These are phyloP conservation scores for Microsporum canis DNA, from an alignment of 2,329 filamentous ascomycete species.

Conservation along the genomic window DNA sequence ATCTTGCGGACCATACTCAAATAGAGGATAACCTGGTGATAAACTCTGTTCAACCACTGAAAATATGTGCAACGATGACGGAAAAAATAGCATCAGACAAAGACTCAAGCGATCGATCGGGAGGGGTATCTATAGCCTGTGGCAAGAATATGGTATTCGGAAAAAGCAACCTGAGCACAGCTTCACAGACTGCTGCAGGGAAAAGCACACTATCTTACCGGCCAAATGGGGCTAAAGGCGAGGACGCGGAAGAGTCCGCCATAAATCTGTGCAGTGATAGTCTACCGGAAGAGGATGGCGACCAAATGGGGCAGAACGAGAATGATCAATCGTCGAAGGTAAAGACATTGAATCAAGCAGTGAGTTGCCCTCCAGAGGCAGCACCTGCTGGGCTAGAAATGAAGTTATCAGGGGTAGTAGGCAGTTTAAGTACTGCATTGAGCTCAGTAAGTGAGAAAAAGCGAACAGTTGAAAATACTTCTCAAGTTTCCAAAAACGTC, in stretches of 20 bases:
- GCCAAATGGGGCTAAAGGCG: too few species aligned
- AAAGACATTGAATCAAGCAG: too few species aligned
- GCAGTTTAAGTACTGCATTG: background rate
- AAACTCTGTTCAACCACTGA: background rate
- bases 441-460: background rate
- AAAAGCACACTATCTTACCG: background rate
- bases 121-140: background rate
- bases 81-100: background rate
- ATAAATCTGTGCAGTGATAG: background rate
- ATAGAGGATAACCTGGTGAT: background rate
- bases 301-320: background rate
- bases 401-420: background rate
- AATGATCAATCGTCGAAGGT: too few species aligned
- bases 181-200: background rate
- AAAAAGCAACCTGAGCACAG: background rate
- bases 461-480: background rate
- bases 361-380: background rate
- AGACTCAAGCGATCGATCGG: background rate
- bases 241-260: background rate
- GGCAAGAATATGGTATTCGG: background rate
- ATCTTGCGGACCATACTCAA: background rate
- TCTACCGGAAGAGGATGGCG: background rate
- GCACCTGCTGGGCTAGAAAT: background rate
- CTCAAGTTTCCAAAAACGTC: slow-evolving; percentile 14
- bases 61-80: too few species aligned